Evolutionary conservation across 228 moss, liverwort and hornwort genomes (phyloP).

Genomic region (Sphagnum magellanicum): DNA sequence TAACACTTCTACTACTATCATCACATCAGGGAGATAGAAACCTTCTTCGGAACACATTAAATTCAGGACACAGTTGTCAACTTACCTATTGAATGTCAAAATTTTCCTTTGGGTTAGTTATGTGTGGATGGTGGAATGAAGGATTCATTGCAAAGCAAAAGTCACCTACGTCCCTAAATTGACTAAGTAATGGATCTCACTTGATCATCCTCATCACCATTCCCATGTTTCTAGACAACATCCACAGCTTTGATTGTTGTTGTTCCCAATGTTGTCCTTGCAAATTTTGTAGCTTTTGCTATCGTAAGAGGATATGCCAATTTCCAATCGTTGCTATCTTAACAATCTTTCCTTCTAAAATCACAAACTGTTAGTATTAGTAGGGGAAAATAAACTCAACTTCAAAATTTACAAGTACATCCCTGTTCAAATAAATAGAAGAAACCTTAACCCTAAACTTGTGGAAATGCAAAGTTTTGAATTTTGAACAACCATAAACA

Average conservation of each 20-base stretch:
- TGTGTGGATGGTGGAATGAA: no score
- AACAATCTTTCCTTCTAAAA: conserved; percentile 14
- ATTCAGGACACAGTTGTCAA: no score
- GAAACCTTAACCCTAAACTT: neutral
- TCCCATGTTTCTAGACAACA: conserved; percentile 17
- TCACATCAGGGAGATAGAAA: no score
- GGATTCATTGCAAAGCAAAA: no score
- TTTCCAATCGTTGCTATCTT: conserved; percentile 26
- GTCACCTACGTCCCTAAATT: no score
- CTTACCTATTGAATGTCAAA: no score
- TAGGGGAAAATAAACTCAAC: neutral
- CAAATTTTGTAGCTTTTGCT: neutral
- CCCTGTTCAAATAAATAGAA: neutral
- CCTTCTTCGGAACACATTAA: no score
- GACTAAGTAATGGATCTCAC: no score
- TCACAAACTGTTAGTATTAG: neutral
- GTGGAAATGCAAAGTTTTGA: neutral
- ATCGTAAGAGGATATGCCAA: neutral
- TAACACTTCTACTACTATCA: no score
- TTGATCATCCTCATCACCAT: conserved; percentile 26
- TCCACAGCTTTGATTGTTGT: conserved; percentile 11
- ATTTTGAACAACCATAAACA: neutral
- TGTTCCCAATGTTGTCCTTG: conserved; percentile 20
- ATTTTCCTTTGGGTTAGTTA: no score
- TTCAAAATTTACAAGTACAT: neutral